Conservation (phyloP, 192 early-diverging fungal genomes). For the Entrophospora sp. region DNA sequence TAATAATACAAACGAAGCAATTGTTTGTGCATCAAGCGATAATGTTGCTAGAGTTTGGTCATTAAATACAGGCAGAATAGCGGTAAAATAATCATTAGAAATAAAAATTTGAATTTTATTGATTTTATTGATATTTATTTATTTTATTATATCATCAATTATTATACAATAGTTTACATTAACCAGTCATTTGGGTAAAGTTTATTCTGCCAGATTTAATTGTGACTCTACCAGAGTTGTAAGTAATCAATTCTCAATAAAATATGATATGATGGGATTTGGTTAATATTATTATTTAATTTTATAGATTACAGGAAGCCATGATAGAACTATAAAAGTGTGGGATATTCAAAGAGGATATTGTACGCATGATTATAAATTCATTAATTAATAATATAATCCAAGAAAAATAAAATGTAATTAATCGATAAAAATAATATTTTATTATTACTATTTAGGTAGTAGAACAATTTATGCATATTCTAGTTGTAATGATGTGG, state of each 20-base stretch:
- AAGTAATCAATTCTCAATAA: constrained; percentile 11
- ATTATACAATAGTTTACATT: constrained; percentile 65
- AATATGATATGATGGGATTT: too few species aligned
- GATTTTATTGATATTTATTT: background rate
- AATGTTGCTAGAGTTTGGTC: constrained; percentile 85
- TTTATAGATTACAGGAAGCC: constrained; percentile 73
- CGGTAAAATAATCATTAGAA: constrained; percentile 41
- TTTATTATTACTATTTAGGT: too few species aligned
- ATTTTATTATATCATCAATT: background rate
- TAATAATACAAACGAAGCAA: constrained; percentile 54
- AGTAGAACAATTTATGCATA: constrained; percentile 85
- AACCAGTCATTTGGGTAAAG: constrained; percentile 91
- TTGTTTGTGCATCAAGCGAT: constrained; percentile 83
- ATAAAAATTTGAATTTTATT: too few species aligned
- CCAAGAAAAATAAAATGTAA: too few species aligned
- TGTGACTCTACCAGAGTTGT: constrained; percentile 70
- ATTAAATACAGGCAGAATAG: constrained; percentile 62
- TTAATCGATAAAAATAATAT: too few species aligned
- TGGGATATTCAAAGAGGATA: constrained; percentile 90
- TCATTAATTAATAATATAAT: background rate
- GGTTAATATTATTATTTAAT: background rate
- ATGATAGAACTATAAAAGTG: constrained; percentile 92
- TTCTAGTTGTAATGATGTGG: constrained; percentile 91
- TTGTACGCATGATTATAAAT: constrained; percentile 43
- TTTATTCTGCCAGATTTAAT: constrained; percentile 80